Evolutionary conservation across 768 basidiomycete genomes (phyloP), one percentile per base, ranked within the genome.

Genomic region (Termitomyces sp.): DNA sequence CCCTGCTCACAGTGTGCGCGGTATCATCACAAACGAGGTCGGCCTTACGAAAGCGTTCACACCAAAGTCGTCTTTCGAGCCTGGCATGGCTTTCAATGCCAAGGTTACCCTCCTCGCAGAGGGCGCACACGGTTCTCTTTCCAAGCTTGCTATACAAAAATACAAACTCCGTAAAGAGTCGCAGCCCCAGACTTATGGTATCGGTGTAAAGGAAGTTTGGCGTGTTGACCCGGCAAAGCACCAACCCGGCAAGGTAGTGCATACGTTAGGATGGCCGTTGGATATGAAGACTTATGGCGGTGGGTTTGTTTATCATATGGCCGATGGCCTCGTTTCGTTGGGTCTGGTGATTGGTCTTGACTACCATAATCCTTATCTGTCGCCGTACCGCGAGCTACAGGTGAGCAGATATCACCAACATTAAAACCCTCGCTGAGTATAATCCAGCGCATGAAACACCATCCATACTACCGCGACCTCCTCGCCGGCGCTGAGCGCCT

Each of bases 151-250:
- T 3, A 84, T 92, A 56, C 77, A 79, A 22, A 81, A 83, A 64
- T 96, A 94, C 73, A 75, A 85, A 51, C 76, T 98, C 10, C 75
- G 94, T 61, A 83, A 73, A 66, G 77, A 79, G 64, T 70, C 74
- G 0, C 88, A 96, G 70, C 88, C 89, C 2, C 97, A 98, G 75
- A 98, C 96, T 3, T 98, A 98, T 65, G 97, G 89, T 0, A 85
- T 99, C 56, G 97, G 97, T 3, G 75, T 98, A 52, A 98, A 99
- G 77, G 96, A 99, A 71, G 94, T 98, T 2, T 98, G 97, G 97
- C 83, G 90, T 37, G 87, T 99, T 13, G 84, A 77, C 52, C 85
- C 69, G 62, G 81, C 67, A 44, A 70, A 75, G 54, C 81, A 94
- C 69, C 71, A 80, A 29, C 84, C 92, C 0, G 91, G 91, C 20